Evolutionary conservation across 371 early-diverging fungal species (phyloP), one percentile per base, ranked within the genome.

Genomic region (Mortierella sp.): DNA sequence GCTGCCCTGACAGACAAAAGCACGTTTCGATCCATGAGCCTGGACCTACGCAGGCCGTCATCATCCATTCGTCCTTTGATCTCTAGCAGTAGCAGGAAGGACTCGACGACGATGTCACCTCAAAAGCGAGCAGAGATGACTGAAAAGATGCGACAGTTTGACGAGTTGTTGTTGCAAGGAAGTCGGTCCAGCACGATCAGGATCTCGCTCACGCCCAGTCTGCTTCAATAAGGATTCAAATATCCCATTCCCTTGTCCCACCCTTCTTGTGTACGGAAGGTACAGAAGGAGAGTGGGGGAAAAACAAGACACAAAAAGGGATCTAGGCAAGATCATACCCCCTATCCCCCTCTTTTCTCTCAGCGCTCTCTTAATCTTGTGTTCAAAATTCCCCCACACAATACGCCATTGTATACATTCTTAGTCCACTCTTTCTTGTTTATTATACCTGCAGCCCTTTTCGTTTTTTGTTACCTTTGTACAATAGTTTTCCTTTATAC

Each of bases 131-230:
- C 23, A 21, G 60, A 64, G 51, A 75, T 75, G 75, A 63, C 42
- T 1, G 75, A 75, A 28, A 75, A 75, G 64, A 75, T 75, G 75
- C 62, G 64, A 6, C 69, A 68, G 49, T 75, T 75, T 34, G 75
- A 75, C 23, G 75, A 75, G 49, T 47, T 75, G 26, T 48, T 66
- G 32, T 47, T 59, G 31, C 60, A 68, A 17, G 59, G 54, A 28
- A 64, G 60, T 26, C 42, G 55, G 4, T 44, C 68, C 15, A 48
- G 67, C 49, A 75, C 75, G 42, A 75, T 75, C 49, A 63, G 69
- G 15, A 62, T 75, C 49, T 44, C 75, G 26, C 64, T 75, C 19
- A 75, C 75, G 7, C 75, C 75, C 37, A 64, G 50, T 17, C 52
- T 75, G 11, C 64, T 75, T 43, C 69, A 67, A 47, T 68, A 52